Evolutionary conservation across 306 rosid genomes (phyloP), one percentile per base, ranked within the genome.

Genomic region (Trifolium subterraneum): DNA sequence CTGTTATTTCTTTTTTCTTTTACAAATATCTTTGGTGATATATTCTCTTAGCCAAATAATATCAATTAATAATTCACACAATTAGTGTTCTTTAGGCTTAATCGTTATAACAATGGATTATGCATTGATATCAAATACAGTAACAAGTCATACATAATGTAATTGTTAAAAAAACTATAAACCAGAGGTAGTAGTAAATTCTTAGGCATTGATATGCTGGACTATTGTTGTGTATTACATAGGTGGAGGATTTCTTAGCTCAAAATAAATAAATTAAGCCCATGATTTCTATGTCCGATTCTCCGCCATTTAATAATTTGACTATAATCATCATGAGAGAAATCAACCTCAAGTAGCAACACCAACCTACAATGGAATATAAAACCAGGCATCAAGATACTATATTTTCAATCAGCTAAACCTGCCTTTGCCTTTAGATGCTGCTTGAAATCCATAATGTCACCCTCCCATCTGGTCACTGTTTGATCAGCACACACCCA

Each of bases 401-500:
- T 27, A 51, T 52, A 20, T 31, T 74, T 78, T 82, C 77, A 88
- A 73, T 88, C 91, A 56, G 91, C 75, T 73, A 92, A 69, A 63
- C 96, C 98, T 1, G 99, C 96, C 81, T 90, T 95, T 25, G 20
- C 52, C 91, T 80, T 92, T 15, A 95, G 83, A 70, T 95, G 99
- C 80, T 10, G 64, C 87, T 95, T 95, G 84, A 95, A 95, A 64
- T 82, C 93, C 98, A 95, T 95, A 38, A 95, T 95, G 71, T 80
- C 99, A 64, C 99, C 98, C 16, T 84, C 90, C 99, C 99, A 95
- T 81, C 76, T 79, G 78, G 97, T 92, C 77, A 95, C 96, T 19
- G 89, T 70, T 81, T 85, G 96, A 73, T 95, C 90, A 44, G 91
- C 98, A 23, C 99, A 95, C 4, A 92, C 99, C 99, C 99, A 92